Evolutionary conservation across 768 basidiomycete genomes (phyloP).

Genomic region (Lactarius sp.): DNA sequence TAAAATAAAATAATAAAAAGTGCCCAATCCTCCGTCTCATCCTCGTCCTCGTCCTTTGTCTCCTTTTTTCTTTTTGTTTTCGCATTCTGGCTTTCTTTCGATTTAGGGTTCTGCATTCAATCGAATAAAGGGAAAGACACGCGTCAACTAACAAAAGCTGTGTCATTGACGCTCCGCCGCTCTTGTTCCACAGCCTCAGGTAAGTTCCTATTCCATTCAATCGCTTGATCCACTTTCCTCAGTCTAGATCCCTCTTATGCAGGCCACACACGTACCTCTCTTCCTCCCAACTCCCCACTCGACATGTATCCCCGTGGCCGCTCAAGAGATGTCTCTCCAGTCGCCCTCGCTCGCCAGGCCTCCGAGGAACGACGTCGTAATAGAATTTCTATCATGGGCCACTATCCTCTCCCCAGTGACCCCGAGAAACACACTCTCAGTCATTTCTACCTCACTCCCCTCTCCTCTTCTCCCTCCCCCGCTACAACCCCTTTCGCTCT

Average conservation of each 20-base stretch:
- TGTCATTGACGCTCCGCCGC: slow-evolving; percentile 1
- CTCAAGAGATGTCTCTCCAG: slow-evolving; percentile 22
- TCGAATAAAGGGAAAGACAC: slow-evolving; percentile 3
- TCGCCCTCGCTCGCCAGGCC: slow-evolving; percentile 26
- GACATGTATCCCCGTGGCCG: slow-evolving; percentile 24
- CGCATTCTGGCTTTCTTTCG: background rate
- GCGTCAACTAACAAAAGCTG: background rate
- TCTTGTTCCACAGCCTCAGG: slow-evolving; percentile 9
- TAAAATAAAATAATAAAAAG: background rate
- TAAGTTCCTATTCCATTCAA: slow-evolving; percentile 3
- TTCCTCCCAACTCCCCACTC: background rate
- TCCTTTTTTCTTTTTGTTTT: slow-evolving; percentile 1
- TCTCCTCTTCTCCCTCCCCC: slow-evolving; percentile 18
- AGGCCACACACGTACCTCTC: background rate
- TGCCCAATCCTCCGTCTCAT: background rate
- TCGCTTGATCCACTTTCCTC: background rate
- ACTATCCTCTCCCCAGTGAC: slow-evolving; percentile 16
- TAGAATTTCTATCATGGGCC: slow-evolving; percentile 9
- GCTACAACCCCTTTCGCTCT: slow-evolving; percentile 8
- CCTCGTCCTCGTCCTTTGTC: background rate
- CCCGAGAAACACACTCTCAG: slow-evolving; percentile 12
- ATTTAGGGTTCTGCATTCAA: background rate
- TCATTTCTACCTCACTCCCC: slow-evolving; percentile 4
- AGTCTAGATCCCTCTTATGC: background rate
- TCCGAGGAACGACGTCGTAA: slow-evolving; percentile 24